A percentile compares a stretch with the other conserved stretches of the same genome.
phyloP scores from a whole-genome alignment of 2,329 filamentous ascomycete genomes.

The Aureobasidium sp. region DNA sequence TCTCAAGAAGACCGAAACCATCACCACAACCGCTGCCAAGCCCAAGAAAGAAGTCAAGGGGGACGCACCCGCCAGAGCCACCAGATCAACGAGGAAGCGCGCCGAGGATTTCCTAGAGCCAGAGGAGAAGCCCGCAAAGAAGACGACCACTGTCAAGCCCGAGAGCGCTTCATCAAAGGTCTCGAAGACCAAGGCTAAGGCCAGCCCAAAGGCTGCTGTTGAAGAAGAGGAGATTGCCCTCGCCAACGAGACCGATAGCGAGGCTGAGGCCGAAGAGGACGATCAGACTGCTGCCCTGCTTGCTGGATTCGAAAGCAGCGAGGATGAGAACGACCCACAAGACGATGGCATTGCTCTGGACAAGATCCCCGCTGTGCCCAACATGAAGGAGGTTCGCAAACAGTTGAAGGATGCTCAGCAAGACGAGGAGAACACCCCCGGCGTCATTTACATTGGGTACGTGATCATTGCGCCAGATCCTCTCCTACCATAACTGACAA shows the following conservation, averaged over 20 bases:
- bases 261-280: slow-evolving; percentile 30
- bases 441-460: slow-evolving; percentile 77
- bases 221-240: slow-evolving; percentile 17
- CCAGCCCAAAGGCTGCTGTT: slow-evolving; percentile 16
- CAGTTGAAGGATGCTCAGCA: slow-evolving; percentile 45
- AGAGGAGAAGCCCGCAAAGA: slow-evolving; percentile 16
- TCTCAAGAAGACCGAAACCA: slow-evolving; percentile 23
- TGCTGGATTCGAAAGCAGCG: slow-evolving; percentile 44
- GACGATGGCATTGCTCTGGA: slow-evolving; percentile 33
- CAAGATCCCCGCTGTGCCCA: slow-evolving; percentile 29
- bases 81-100: slow-evolving; percentile 18
- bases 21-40: slow-evolving; percentile 10
- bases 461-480: slow-evolving; percentile 19
- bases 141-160: slow-evolving; percentile 14
- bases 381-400: slow-evolving; percentile 29
- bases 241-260: slow-evolving; percentile 24
- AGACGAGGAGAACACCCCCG: slow-evolving; percentile 51
- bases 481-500: neutral
- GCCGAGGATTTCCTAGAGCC: slow-evolving; percentile 15
- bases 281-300: slow-evolving; percentile 46
- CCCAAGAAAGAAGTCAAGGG: slow-evolving; percentile 6
- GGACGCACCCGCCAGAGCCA: neutral
- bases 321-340: slow-evolving; percentile 34
- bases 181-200: slow-evolving; percentile 14
- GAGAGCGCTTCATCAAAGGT: slow-evolving; percentile 10